Conservation (phyloP, 441 rosid genomes). For the Biscutella laevigata region DNA sequence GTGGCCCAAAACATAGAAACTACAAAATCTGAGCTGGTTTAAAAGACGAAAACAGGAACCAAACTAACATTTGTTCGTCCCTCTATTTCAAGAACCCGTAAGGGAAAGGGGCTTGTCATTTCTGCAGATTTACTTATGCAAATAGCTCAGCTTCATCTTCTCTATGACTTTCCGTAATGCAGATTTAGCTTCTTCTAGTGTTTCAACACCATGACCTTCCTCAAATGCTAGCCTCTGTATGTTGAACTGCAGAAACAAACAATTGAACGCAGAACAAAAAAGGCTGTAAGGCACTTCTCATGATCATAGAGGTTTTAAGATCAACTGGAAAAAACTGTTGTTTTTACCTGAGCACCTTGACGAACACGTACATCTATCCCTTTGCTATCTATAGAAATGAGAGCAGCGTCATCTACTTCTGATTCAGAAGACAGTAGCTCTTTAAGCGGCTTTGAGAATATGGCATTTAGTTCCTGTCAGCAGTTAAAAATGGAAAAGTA, state of each 20-base stretch:
- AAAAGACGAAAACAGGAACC: too few species aligned
- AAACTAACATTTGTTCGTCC: too few species aligned
- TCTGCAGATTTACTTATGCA: slow-evolving; percentile 52
- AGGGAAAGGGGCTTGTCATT: too few species aligned
- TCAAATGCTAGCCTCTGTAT: slow-evolving; percentile 84
- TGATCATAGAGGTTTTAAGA: neutral
- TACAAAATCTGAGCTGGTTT: too few species aligned
- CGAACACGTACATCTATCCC: slow-evolving; percentile 85
- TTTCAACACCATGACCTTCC: slow-evolving; percentile 67
- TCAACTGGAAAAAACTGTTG: neutral
- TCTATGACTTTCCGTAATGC: slow-evolving; percentile 69
- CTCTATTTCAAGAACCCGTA: too few species aligned
- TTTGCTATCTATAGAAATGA: slow-evolving; percentile 91
- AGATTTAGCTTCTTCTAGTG: slow-evolving; percentile 77
- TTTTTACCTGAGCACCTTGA: slow-evolving; percentile 83
- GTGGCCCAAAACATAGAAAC: too few species aligned
- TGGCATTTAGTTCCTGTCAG: slow-evolving; percentile 63
- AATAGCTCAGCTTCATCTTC: slow-evolving; percentile 42
- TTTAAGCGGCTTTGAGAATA: slow-evolving; percentile 73
- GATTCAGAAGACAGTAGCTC: slow-evolving; percentile 49
- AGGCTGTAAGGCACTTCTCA: neutral
- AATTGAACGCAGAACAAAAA: slow-evolving; percentile 1
- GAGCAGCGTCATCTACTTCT: slow-evolving; percentile 87
- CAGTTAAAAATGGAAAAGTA: neutral
- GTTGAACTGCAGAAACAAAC: slow-evolving; percentile 46